phyloP scores from a whole-genome alignment of 1,284 basidiomycete genomes.

The Rhodofomes roseus region DNA sequence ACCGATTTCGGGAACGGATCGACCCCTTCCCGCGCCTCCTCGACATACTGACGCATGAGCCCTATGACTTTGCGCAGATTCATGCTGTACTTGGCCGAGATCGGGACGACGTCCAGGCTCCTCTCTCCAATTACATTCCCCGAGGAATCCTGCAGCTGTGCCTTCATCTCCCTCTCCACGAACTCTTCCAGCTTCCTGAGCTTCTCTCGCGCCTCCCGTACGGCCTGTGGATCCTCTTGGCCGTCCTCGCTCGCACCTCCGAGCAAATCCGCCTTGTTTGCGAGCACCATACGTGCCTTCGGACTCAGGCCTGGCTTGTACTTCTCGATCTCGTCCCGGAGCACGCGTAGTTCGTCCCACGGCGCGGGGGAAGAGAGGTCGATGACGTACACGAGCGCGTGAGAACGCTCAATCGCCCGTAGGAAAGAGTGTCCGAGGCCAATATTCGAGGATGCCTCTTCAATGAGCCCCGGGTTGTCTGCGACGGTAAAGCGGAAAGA shows the following conservation, averaged over 20 bases:
- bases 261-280: conserved; percentile 93
- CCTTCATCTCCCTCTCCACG: conserved; percentile 45
- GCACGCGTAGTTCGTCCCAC: conserved; percentile 70
- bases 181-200: conserved; percentile 51
- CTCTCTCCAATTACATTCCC: conserved; percentile 31
- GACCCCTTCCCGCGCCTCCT: conserved; percentile 39
- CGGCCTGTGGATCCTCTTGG: conserved; percentile 33
- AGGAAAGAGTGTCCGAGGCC: conserved; percentile 95
- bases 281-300: conserved; percentile 79
- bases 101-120: conserved; percentile 64
- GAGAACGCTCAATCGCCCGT: conserved; percentile 89
- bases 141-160: conserved; percentile 19
- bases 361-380: conserved; percentile 76
- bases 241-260: conserved; percentile 36
- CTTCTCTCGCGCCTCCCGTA: conserved; percentile 57
- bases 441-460: conserved; percentile 81
- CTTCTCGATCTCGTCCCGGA: conserved; percentile 81
- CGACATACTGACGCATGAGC: conserved; percentile 64
- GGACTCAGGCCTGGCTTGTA: conserved; percentile 79
- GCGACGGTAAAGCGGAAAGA: conserved; percentile 88
- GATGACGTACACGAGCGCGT: conserved; percentile 89
- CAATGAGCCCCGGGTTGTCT: conserved; percentile 95
- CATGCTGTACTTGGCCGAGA: conserved; percentile 79
- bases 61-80: conserved; percentile 68
- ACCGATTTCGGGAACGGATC: neutral